These are phyloP conservation scores for Neopestalotiopsis sp. DNA, from an alignment of 2,329 filamentous ascomycete species.

Conservation along the genomic window DNA sequence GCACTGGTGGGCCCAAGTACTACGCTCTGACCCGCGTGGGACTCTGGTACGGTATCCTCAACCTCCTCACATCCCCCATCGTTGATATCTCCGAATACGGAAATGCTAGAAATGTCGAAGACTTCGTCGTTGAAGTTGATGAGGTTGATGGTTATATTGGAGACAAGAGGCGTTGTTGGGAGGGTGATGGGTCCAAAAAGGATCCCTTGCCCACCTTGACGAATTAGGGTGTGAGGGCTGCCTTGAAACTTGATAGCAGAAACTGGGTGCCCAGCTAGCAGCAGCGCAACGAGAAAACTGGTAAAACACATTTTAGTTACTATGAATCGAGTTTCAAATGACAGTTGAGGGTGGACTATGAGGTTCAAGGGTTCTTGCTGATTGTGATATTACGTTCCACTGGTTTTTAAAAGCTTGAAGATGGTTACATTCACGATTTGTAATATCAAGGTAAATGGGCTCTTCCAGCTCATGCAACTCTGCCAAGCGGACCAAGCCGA, in stretches of 20 bases:
- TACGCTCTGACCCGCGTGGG: background rate
- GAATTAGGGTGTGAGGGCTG: background rate
- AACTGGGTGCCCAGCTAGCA: too few relatives aligned
- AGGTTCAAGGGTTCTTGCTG: too few relatives aligned
- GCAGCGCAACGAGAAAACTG: too few relatives aligned
- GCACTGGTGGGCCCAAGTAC: background rate
- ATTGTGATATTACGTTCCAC: too few relatives aligned
- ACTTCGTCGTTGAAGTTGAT: slow-evolving; percentile 6
- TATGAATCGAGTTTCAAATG: too few relatives aligned
- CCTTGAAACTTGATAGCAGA: background rate
- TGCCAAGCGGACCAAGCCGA: background rate
- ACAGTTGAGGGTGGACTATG: too few relatives aligned
- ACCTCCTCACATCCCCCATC: background rate
- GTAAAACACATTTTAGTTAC: too few relatives aligned
- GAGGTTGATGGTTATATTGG: background rate
- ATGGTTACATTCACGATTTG: too few relatives aligned
- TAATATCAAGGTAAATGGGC: background rate
- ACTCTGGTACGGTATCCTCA: background rate
- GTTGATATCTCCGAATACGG: background rate
- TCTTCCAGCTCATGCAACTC: background rate
- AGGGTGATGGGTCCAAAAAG: background rate
- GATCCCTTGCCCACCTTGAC: background rate
- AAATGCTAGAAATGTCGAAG: background rate
- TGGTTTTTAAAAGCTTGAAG: too few relatives aligned
- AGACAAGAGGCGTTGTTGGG: background rate